Evolutionary conservation across 1,284 basidiomycete species (phyloP).

Genomic region (Cryptococcus sp.): DNA sequence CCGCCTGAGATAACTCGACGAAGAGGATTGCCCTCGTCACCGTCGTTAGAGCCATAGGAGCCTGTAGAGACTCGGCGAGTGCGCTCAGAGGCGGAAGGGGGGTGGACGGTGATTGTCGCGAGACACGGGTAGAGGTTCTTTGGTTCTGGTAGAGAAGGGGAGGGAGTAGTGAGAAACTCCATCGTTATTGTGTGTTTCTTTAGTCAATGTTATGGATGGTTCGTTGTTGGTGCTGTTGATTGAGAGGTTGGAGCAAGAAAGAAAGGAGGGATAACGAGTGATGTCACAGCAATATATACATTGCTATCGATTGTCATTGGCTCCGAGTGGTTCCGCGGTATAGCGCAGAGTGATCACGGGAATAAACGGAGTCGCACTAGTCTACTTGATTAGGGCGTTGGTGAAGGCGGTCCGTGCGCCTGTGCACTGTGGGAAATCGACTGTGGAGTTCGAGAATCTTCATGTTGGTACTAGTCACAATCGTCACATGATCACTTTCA

Average conservation of each 20-base stretch:
- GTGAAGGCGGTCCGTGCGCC: no score
- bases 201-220: not conserved
- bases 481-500: no score
- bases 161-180: constrained; percentile 34
- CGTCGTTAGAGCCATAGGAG: constrained; percentile 21
- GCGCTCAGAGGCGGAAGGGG: constrained; percentile 8
- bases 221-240: not conserved
- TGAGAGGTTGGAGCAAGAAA: not conserved
- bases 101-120: constrained; percentile 37
- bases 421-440: no score
- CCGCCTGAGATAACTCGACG: constrained; percentile 39
- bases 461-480: no score
- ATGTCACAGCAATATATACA: no score
- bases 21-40: constrained; percentile 25
- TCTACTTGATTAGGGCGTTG: no score
- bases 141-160: constrained; percentile 15
- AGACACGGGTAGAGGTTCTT: constrained; percentile 44
- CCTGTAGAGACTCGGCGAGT: constrained; percentile 33
- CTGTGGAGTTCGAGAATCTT: no score
- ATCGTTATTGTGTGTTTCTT: constrained; percentile 22
- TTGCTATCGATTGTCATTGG: no score
- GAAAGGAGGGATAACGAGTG: no score
- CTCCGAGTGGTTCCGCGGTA: no score
- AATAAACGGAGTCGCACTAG: no score
- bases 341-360: no score